Base-by-base conservation (phyloP, 108 stramenopile species). In the Cylindrotheca closterium region DNA sequence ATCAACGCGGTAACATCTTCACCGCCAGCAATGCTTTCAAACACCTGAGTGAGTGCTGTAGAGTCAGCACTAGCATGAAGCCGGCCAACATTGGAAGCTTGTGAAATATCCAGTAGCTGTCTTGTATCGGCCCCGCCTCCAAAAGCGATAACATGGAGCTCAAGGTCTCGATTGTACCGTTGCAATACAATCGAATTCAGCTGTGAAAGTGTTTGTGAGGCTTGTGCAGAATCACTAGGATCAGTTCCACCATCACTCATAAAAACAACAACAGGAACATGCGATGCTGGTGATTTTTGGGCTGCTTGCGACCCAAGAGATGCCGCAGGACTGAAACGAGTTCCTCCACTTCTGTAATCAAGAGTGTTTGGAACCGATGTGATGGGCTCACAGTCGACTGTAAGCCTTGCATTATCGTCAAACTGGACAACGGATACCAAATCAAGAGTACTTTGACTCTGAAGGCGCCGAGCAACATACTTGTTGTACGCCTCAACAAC, bases 141-240 rank as follows among this genome's bases (percentile, higher is more conserved):
- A 71, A 84, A 84, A 5, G 51, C 79, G 68, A 84, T 81, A 26
- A 84, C 83, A 64, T 84, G 79, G n/a, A 84, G 74, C 51, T 78
- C 77, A 37, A 84, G 69, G 54, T 79, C 77, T n/a, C 67, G 63
- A 27, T 63, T 55, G 23, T 33, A 47, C 2, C 30, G 28, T 47
- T 17, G 33, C 8, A n/a, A 28, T 30, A 80, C 53, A 17, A 65
- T 12, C 15, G 15, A 34, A 28, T 79, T 79, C 47, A 81, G 33
- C n/a, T 56, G 2, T 2, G 73, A 52, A 58, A 84, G 81, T 26
- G 68, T 68, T 25, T 53, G 47, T 4, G 79, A 73, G 45, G 83
- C 79, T 7, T 54, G 47, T 4, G 50, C 27, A 30, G 83, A 68
- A 67, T 85, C 84, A 37, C 26, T 1, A 37, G 32, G 30, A n/a